phyloP scores from a whole-genome alignment of 192 early-diverging fungal species.

The Coemansia sp. region DNA sequence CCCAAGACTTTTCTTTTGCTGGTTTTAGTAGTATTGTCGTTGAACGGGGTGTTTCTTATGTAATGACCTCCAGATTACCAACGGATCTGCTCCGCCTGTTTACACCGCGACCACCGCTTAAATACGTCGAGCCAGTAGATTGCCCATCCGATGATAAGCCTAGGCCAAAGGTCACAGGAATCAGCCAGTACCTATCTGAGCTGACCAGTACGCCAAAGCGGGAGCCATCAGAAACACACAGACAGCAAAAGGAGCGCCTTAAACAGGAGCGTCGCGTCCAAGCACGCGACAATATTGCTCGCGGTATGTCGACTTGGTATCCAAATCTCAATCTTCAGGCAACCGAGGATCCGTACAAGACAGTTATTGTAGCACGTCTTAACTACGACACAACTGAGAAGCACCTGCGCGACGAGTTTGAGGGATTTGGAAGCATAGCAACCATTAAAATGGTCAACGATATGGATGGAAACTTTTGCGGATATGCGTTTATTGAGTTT shows the following conservation, averaged over 20 bases:
- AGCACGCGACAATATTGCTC: conserved; percentile 37
- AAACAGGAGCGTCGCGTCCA: conserved; percentile 35
- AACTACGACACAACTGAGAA: conserved; percentile 57
- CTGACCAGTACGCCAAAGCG: conserved; percentile 13
- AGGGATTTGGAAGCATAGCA: conserved; percentile 66
- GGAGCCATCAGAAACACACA: conserved; percentile 27
- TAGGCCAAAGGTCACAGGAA: conserved; percentile 30
- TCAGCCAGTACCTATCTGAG: conserved; percentile 28
- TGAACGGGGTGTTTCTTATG: background rate
- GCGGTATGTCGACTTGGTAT: conserved; percentile 41
- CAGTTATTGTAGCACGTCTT: conserved; percentile 82
- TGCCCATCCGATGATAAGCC: conserved; percentile 28
- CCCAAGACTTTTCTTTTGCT: background rate
- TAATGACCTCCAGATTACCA: conserved; percentile 50
- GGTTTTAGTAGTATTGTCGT: background rate
- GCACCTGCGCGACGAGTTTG: conserved; percentile 74
- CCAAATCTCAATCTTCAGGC: conserved; percentile 64
- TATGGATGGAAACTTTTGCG: conserved; percentile 72
- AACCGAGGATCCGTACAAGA: conserved; percentile 88
- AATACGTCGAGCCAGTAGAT: conserved; percentile 29
- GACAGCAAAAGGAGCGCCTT: conserved; percentile 42
- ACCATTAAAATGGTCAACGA: conserved; percentile 74
- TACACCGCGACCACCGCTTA: conserved; percentile 43
- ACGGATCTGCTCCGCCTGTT: conserved; percentile 48
- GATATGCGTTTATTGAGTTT: conserved; percentile 96